Base-by-base conservation (phyloP, 2,329 filamentous ascomycete species). In the Venturia oleaginea region DNA sequence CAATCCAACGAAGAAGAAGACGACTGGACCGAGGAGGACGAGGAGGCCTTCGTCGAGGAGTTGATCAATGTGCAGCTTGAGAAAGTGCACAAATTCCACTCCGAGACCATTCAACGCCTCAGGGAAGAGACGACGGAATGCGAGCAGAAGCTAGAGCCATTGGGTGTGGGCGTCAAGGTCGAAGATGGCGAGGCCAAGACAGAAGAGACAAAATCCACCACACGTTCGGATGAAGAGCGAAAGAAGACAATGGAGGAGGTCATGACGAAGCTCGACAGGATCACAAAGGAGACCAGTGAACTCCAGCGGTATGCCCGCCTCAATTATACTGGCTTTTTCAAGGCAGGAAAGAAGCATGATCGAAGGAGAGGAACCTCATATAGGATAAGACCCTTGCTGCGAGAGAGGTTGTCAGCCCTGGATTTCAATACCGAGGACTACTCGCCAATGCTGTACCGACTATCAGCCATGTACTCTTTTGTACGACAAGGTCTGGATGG, bases 281-380 rank as follows among this genome's bases (percentile, higher is more conserved):
- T 97, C 76, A 94, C 90, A 40, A 90, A 91, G 74, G 91, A 97
- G 76, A 87, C 95, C 72, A 93, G 89, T 74, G 90, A 96, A 80
- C 83, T 99, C 69, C 94, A 96, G 78, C 94, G 91, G 76, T 99
- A 94, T 78, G 94, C 91, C 76, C 90, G 88, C 68, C 88, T 97
- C 79, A 99, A 99, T 79, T 99, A 97, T 77, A 96, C 94, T 6
- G 94, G 92, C 59, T 96, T 97, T 77, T 84, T 97, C 73, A 99
- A 99, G 82, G 96, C 96, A 59, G 92, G 92, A 65, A 99, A 99
- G 86, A 99, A 99, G 79, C 94, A 99, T 77, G 94, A 99, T 77
- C 90, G 94, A 69, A 95, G 93, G 79, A 85, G 93, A 69, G 92
- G 92, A 64, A 83, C 86, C 68, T 84, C 86, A 63, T 97, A 97